Base-by-base conservation (phyloP, 78 protist species). In the Mastigamoeba balamuthi region DNA sequence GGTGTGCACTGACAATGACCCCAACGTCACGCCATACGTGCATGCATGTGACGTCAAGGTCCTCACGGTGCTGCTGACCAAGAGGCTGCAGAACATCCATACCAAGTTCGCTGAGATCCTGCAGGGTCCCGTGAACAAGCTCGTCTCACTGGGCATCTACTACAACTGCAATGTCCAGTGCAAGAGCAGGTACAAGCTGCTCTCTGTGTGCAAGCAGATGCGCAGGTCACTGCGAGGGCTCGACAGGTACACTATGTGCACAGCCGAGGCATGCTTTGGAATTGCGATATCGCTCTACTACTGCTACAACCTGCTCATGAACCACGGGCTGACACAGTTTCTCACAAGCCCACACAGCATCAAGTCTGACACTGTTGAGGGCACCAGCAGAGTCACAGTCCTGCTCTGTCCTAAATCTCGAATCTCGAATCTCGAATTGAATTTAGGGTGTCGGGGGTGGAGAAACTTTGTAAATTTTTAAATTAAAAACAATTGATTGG, bases 11-110 rank as follows among this genome's bases (percentile, higher is more conserved):
- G 96, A 94, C 52, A 7, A 41, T 3, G 67, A 72, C 0, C 33
- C 35, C 8, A 95, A 93, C 64, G 76, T 93, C 1, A 23, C 5
- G 1, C 74, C 66, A 2, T 81, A 89, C 41, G 74, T 72, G 0
- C 80, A 73, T n/a, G 29, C 52, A 35, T 74, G 75, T 37, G 17
- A 27, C 1, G 53, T 37, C 2, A 77, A 84, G 8, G 44, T 41
- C 0, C 9, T 77, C 4, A 29, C 35, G 3, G 78, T 75, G 1
- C 6, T 33, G 9, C 7, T 72, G 2, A 35, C 29, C 29, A 37
- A 40, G 5, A 9, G 30, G 1, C 38, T 76, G 10, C 8, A 58
- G 7, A 1, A 29, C 0, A n/a, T 83, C 0, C 6, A 66, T 28
- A 48, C 66, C 5, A 10, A n/a, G 4, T 69, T 25, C 70, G 48